Percentiles rank a stretch among this genome's conserved stretches.
Evolutionary conservation across 306 rosid species (phyloP).

Genomic region (Dalbergia oliveri): DNA sequence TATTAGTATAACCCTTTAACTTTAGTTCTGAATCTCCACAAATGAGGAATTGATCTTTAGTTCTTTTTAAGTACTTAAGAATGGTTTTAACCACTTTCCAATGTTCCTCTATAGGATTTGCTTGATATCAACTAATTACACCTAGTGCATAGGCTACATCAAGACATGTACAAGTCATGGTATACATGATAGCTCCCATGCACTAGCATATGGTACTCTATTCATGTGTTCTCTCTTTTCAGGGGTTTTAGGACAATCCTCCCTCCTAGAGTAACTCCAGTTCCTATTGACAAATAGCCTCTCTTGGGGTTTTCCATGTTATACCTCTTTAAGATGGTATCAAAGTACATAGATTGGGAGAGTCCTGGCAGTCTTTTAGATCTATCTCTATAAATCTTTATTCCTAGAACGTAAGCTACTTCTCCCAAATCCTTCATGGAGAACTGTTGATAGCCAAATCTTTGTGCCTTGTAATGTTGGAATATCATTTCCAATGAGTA

Average conservation of each 20-base stretch:
- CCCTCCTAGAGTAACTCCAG: not conserved
- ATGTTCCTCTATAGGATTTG: not conserved
- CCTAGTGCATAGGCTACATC: not conserved
- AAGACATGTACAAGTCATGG: not conserved
- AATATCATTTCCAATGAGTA: too few species aligned
- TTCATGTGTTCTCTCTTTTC: not conserved
- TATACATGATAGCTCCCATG: not conserved
- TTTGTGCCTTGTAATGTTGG: too few species aligned
- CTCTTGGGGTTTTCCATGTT: not conserved
- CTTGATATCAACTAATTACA: not conserved
- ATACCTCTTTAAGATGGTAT: constrained; percentile 9
- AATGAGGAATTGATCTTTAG: too few species aligned
- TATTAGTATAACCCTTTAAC: too few species aligned
- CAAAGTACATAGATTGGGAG: not conserved
- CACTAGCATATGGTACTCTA: not conserved
- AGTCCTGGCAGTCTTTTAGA: not conserved
- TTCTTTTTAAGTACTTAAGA: not conserved
- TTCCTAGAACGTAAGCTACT: not conserved
- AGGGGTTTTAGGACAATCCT: not conserved
- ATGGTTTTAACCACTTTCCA: not conserved
- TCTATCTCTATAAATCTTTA: not conserved
- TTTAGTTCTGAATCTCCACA: too few species aligned
- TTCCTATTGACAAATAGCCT: not conserved
- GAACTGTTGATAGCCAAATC: too few species aligned
- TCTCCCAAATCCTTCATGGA: not conserved